Evolutionary conservation across 208 protist species (phyloP).

Genomic region (Leishmania mexicana): DNA sequence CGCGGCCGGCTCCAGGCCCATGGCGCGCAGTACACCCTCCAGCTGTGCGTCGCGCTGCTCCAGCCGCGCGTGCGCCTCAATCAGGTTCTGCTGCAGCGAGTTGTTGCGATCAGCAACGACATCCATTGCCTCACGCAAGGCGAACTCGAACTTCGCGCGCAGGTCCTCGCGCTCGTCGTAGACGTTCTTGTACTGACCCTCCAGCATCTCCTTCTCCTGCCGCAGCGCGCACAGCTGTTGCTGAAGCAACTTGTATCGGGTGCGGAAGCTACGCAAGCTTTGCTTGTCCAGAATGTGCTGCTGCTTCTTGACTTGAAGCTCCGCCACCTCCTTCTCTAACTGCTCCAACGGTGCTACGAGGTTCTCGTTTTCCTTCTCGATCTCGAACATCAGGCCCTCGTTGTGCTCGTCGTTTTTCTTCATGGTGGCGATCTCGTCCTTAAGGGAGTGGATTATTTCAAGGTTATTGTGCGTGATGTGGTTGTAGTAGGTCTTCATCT

Average conservation of each 20-base stretch:
- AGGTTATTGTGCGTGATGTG: slow-evolving; percentile 98
- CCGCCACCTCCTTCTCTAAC: slow-evolving; percentile 87
- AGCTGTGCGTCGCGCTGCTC: slow-evolving; percentile 91
- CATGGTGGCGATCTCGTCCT: slow-evolving; percentile 96
- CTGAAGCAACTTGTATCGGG: slow-evolving; percentile 77
- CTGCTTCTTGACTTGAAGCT: slow-evolving; percentile 91
- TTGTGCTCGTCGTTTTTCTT: slow-evolving; percentile 95
- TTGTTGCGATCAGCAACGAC: slow-evolving; percentile 86
- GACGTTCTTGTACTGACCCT: slow-evolving; percentile 89
- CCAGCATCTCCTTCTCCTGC: slow-evolving; percentile 90
- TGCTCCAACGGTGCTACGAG: slow-evolving; percentile 94
- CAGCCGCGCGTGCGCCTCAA: slow-evolving; percentile 72
- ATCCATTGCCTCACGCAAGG: slow-evolving; percentile 89
- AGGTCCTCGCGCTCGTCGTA: slow-evolving; percentile 95
- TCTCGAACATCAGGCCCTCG: slow-evolving; percentile 97
- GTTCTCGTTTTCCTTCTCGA: slow-evolving; percentile 96
- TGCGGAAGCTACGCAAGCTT: slow-evolving; percentile 86
- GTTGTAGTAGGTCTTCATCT: slow-evolving; percentile 99
- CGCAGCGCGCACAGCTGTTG: slow-evolving; percentile 81
- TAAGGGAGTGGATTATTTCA: slow-evolving; percentile 97
- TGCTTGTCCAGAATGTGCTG: slow-evolving; percentile 96
- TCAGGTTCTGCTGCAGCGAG: slow-evolving; percentile 75
- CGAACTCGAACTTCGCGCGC: slow-evolving; percentile 90
- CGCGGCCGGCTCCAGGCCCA: slow-evolving; percentile 92
- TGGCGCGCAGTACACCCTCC: slow-evolving; percentile 89